These are phyloP conservation scores for Entomortierella beljakovae DNA, from an alignment of 192 early-diverging fungal species.

Conservation along the genomic window DNA sequence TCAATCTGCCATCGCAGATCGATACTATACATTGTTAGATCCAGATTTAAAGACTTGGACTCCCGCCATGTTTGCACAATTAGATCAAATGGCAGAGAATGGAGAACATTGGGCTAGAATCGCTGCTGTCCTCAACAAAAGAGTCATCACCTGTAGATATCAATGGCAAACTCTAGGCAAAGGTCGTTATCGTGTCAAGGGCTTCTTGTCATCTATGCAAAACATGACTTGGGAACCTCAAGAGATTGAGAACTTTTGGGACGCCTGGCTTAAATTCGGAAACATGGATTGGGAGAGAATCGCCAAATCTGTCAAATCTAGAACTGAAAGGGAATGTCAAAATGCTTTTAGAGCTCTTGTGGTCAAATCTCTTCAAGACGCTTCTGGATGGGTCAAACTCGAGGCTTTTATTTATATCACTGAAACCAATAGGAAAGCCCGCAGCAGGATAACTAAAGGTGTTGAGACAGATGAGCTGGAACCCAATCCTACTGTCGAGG, in stretches of 20 bases:
- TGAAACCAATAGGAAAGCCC: conserved; percentile 1
- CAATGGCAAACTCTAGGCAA: conserved; percentile 39
- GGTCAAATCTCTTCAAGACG: conserved; percentile 18
- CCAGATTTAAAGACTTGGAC: conserved; percentile 38
- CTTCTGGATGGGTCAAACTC: conserved; percentile 39
- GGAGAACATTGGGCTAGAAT: conserved; percentile 18
- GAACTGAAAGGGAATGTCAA: conserved; percentile 1
- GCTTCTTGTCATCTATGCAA: background rate
- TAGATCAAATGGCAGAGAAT: conserved; percentile 45
- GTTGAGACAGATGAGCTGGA: background rate
- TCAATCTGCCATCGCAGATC: conserved; percentile 20
- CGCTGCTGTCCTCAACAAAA: background rate
- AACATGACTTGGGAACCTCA: background rate
- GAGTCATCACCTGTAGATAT: conserved; percentile 27
- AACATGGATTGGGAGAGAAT: conserved; percentile 9
- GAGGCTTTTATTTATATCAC: conserved; percentile 24
- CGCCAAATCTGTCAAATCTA: background rate
- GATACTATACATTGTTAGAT: conserved; percentile 29
- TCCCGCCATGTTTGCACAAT: conserved; percentile 29
- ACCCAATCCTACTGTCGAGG: background rate
- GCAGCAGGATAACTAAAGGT: background rate
- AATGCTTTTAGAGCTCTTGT: conserved; percentile 3
- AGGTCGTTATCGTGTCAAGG: conserved; percentile 24
- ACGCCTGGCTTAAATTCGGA: conserved; percentile 4
- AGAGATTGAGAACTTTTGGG: conserved; percentile 32